These are phyloP conservation scores for Colletotrichum sp. DNA, from an alignment of 2,329 filamentous ascomycete species.

Conservation along the genomic window DNA sequence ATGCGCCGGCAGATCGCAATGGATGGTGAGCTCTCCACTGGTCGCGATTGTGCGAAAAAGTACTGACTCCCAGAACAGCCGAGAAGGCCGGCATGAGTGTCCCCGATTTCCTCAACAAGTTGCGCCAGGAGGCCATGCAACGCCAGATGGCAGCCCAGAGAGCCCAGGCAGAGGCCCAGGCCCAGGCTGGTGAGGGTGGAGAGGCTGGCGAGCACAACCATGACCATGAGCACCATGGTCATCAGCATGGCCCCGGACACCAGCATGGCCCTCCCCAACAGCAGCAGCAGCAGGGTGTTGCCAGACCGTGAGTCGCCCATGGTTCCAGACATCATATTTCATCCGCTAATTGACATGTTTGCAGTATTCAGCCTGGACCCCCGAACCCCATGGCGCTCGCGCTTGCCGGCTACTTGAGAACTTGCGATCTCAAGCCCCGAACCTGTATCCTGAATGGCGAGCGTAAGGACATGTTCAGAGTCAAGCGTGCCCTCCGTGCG, in stretches of 20 bases:
- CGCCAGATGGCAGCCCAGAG: constrained; percentile 46
- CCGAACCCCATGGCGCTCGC: constrained; percentile 89
- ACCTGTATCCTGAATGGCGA: constrained; percentile 96
- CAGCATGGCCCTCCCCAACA: constrained; percentile 31
- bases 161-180: constrained; percentile 25
- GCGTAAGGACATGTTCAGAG: constrained; percentile 98
- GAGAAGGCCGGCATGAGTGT: constrained; percentile 84
- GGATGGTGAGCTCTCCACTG: constrained; percentile 48
- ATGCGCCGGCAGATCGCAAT: constrained; percentile 84
- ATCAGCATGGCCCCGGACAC: constrained; percentile 28
- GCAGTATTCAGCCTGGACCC: constrained; percentile 74
- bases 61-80: constrained; percentile 48
- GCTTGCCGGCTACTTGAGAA: constrained; percentile 84
- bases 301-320: neutral
- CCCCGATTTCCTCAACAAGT: constrained; percentile 79
- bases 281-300: constrained; percentile 28
- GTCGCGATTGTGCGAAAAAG: neutral
- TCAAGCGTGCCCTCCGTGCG: constrained; percentile 93
- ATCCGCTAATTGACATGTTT: constrained; percentile 35
- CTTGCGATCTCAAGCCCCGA: constrained; percentile 85
- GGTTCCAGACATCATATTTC: neutral
- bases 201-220: constrained; percentile 28
- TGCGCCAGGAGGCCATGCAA: constrained; percentile 61
- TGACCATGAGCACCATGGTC: constrained; percentile 22
- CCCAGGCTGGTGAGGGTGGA: neutral